These are phyloP conservation scores for Fusarium hainanense DNA, from an alignment of 2,329 filamentous ascomycete genomes.

Conservation along the genomic window DNA sequence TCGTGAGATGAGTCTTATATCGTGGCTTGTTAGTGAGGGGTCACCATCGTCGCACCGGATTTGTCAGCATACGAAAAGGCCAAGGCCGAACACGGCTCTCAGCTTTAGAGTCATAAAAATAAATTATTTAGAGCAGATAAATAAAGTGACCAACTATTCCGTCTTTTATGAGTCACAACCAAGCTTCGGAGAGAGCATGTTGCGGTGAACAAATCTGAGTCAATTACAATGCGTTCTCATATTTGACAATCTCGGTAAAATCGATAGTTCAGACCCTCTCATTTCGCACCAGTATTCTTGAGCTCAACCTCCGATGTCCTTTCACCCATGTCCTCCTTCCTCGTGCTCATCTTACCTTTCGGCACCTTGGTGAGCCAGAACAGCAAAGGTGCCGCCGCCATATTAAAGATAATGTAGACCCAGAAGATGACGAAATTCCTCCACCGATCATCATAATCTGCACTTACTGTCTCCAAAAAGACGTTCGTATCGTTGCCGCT, in stretches of 20 bases:
- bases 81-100: background rate
- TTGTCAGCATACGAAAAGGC: background rate
- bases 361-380: conserved; percentile 67
- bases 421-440: conserved; percentile 74
- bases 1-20: background rate
- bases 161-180: background rate
- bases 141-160: background rate
- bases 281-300: background rate
- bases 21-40: background rate
- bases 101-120: background rate
- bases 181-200: background rate
- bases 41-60: background rate
- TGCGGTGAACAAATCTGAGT: background rate
- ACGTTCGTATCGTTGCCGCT: conserved; percentile 62
- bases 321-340: conserved; percentile 12
- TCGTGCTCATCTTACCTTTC: conserved; percentile 52
- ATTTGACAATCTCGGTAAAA: background rate
- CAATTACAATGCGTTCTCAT: background rate
- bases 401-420: conserved; percentile 69
- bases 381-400: conserved; percentile 63
- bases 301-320: background rate
- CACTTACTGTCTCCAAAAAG: conserved; percentile 60
- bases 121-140: background rate
- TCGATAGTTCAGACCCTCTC: rapidly evolving
- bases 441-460: conserved; percentile 70